Percentiles rank a stretch among this genome's conserved stretches.
Conservation (phyloP, 805 yeast genomes). For the Candida pini region DNA sequence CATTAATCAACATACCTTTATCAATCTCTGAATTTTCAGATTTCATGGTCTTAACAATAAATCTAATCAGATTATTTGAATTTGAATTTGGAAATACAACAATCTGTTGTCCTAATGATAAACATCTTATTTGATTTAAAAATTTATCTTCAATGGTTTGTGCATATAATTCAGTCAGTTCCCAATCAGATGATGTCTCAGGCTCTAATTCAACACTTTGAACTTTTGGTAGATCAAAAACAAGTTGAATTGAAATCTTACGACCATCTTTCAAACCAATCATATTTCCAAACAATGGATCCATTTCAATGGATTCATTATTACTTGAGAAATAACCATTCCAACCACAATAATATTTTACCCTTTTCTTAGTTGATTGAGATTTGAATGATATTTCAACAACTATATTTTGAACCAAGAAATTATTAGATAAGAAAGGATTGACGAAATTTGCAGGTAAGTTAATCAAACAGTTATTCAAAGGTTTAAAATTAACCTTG, state of each 20-base stretch:
- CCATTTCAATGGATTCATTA: conserved; percentile 45
- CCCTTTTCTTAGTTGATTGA: conserved; percentile 8
- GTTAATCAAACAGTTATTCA: conserved; percentile 30
- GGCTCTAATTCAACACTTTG: conserved; percentile 75
- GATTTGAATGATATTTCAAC: conserved; percentile 24
- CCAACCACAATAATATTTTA: conserved; percentile 24
- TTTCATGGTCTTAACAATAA: conserved; percentile 45
- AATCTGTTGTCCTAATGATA: conserved; percentile 50
- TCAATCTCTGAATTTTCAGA: conserved; percentile 16
- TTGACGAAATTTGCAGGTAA: conserved; percentile 32
- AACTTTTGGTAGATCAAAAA: conserved; percentile 46
- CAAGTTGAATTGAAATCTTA: conserved; percentile 37
- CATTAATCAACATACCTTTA: conserved; percentile 38
- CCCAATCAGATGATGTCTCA: conserved; percentile 78
- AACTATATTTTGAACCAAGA: conserved; percentile 35
- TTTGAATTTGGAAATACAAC: conserved; percentile 68
- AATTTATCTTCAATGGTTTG: conserved; percentile 66
- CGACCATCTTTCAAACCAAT: conserved; percentile 41
- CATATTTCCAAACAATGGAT: conserved; percentile 56
- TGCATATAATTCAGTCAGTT: conserved; percentile 78
- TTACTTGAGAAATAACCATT: conserved; percentile 23
- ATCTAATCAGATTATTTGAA: conserved; percentile 51
- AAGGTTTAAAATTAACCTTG: conserved; percentile 17
- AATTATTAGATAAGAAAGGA: conserved; percentile 32
- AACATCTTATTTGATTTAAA: conserved; percentile 76